Evolutionary conservation across 345 rosid species (phyloP), one percentile per base, ranked within the genome.

Genomic region (Moricandia moricandioides): DNA sequence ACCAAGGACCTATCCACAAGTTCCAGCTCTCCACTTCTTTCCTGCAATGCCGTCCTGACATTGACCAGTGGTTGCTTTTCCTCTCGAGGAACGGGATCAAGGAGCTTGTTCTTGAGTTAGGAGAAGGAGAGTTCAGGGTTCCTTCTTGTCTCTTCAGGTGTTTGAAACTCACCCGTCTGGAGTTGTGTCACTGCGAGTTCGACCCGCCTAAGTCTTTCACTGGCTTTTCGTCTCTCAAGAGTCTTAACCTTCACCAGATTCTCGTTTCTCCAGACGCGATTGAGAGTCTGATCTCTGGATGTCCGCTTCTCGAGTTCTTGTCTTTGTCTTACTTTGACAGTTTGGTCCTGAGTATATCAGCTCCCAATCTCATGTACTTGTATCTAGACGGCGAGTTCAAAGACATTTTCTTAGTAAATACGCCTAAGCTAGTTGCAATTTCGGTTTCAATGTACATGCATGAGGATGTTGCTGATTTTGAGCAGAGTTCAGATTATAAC

Each of bases 41-140:
- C 78, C 67, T 89, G 74, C 92, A 86, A 31, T 81, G 86, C 67
- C 85, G 91, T 83, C 88, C 96, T 0, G 97, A 92, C 49, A 81
- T 95, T 26, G 99, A 95, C 72, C 98, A 92, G 65, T 95, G 99
- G 98, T 37, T 92, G 51, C 98, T 95, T 70, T 90, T 87, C 78
- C 99, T 95, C 30, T 95, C 98, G 0, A 83, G 97, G 65, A 77
- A 76, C 63, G 96, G 74, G 65, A 72, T 95, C 56, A 92, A 84
- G 52, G 93, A 89, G 61, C 74, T 95, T 77, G 82, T 88, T 63
- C 92, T 92, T 49, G 87, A 89, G 73, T 73, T 92, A 76, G 97
- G 91, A 8, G 99, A 95, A 83, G 92, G 85, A 0, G 96, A 90
- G 56, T 88, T 89, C 73, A 81, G 92, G 49, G 87, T 88, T 3